Evolutionary conservation across 208 protist genomes (phyloP).

Genomic region (Acanthamoeba triangularis): DNA sequence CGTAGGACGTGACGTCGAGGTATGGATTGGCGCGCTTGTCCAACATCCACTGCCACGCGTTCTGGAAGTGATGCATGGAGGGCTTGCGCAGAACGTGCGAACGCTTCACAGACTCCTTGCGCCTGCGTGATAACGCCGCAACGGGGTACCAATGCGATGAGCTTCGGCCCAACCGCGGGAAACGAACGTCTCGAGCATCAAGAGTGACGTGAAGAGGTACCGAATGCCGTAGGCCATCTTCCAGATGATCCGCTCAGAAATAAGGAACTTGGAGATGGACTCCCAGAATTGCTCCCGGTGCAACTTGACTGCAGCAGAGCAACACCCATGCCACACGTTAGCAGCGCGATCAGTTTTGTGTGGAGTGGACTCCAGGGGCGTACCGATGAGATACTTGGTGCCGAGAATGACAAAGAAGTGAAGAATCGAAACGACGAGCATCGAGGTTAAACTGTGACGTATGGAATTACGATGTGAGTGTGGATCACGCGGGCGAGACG

Average conservation of each 20-base stretch:
- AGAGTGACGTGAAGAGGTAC: background rate
- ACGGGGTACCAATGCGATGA: too few relatives aligned
- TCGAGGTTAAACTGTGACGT: background rate
- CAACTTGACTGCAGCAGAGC: background rate
- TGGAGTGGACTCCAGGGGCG: background rate
- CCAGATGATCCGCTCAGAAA: constrained; percentile 38
- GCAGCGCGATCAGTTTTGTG: background rate
- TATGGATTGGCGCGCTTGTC: constrained; percentile 41
- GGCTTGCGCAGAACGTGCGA: constrained; percentile 11
- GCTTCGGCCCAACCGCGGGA: background rate
- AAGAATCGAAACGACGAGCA: background rate
- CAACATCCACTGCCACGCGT: constrained; percentile 37
- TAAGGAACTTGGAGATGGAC: constrained; percentile 31
- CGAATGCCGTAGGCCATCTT: constrained; percentile 33
- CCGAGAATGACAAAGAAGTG: constrained; percentile 41
- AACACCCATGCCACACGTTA: background rate
- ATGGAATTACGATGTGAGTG: too few relatives aligned
- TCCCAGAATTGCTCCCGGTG: constrained; percentile 34
- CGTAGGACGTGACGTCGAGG: constrained; percentile 1
- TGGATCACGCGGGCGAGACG: background rate
- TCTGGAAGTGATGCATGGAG: constrained; percentile 18
- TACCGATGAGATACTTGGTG: constrained; percentile 23
- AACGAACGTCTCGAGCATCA: background rate
- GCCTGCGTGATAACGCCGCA: background rate
- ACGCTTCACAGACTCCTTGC: constrained; percentile 16